phyloP scores from a whole-genome alignment of 2,329 filamentous ascomycete genomes.

The Monilinia vaccinii-corymbosi region DNA sequence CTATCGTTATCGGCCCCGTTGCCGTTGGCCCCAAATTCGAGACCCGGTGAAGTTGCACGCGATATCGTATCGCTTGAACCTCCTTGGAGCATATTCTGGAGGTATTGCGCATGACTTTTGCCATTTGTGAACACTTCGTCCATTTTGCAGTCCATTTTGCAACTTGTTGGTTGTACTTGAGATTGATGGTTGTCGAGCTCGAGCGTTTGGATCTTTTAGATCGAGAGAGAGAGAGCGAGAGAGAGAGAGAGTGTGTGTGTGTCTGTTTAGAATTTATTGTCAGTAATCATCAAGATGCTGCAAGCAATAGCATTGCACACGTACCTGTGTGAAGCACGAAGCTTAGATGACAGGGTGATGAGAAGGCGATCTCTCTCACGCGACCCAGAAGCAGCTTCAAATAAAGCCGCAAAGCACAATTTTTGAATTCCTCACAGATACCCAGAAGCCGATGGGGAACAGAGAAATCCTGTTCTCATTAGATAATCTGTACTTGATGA shows the following conservation, averaged over 20 bases:
- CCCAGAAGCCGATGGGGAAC: neutral
- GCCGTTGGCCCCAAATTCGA: conserved; percentile 40
- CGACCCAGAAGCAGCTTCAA: neutral
- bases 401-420: neutral
- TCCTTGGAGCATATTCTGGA: conserved; percentile 23
- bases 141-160: conserved; percentile 25
- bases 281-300: neutral
- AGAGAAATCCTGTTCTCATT: conserved; percentile 1
- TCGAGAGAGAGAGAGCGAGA: too few relatives aligned
- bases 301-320: neutral
- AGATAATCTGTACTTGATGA: conserved; percentile 1
- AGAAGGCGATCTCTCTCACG: neutral
- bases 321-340: conserved; percentile 3
- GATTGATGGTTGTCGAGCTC: conserved; percentile 2
- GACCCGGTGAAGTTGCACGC: conserved; percentile 75
- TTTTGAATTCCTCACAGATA: neutral
- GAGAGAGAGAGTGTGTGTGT: neutral
- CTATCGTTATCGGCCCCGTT: conserved; percentile 42
- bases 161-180: conserved; percentile 4
- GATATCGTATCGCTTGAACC: conserved; percentile 58
- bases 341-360: neutral
- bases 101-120: conserved; percentile 23
- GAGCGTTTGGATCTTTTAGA: neutral
- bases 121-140: conserved; percentile 26
- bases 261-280: neutral